Evolutionary conservation across 371 early-diverging fungal species (phyloP), one percentile per base, ranked within the genome.

Genomic region (Gilbertella persicaria): DNA sequence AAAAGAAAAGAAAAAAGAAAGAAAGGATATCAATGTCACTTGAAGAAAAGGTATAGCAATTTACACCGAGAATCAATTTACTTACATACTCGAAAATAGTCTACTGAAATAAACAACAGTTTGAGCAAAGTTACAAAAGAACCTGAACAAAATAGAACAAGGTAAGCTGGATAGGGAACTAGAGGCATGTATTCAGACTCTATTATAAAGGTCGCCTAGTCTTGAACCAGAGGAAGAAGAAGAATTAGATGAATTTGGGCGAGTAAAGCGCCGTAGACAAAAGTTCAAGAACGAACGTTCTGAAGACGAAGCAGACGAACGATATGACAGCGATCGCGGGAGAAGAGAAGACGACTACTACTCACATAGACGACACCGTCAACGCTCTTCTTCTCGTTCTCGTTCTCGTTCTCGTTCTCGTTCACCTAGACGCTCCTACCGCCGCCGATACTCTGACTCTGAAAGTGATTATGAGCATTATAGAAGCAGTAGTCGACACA

Each of bases 251-350:
- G 76, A 75, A 26, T 75, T 75, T 59, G 77, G 77, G 3, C 52
- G 73, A 66, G 73, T 76, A 2, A 76, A 67, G 42, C 68, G 69
- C 12, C 73, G 73, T 20, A 66, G 73, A 53, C 64, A 69, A 29
- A 71, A 69, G 46, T 71, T 71, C 30, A 50, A 54, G 35, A 47
- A 41, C 19, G 75, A 71, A 54, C 49, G 67, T 19, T 49, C 47
- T 4, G 60, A 62, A 29, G 68, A 67, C 42, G 93, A 93, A 50
- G 78, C 84, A 35, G 92, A 93, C 64, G 93, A 94, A 69, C 84
- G 87, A 53, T 58, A 57, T 21, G 63, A 50, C 12, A 60, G 59
- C 13, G 55, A 58, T 44, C 54, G 44, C 10, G 60, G 54, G 7
- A 44, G 45, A 42, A 21, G 52, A 23, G 53, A 58, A 23, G 43